Percentiles rank a stretch among this genome's conserved stretches.
Evolutionary conservation across 2,329 filamentous ascomycete species (phyloP).

Genomic region (Eurotiales sp.): DNA sequence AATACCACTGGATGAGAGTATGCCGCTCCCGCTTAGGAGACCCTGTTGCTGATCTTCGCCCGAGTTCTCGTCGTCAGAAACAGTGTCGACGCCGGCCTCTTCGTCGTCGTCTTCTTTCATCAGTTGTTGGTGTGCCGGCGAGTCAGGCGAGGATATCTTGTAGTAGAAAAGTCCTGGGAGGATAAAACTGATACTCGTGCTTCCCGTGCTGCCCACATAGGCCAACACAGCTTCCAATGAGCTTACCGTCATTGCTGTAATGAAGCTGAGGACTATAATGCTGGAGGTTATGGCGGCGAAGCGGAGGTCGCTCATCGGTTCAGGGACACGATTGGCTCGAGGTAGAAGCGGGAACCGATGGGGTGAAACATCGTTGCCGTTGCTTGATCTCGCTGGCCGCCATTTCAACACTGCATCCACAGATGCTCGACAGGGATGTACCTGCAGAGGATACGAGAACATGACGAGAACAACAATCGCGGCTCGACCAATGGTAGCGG

Average conservation of each 20-base stretch:
- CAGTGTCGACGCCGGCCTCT: slow-evolving; percentile 50
- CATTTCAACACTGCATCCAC: slow-evolving; percentile 92
- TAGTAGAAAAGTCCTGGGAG: slow-evolving; percentile 96
- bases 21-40: slow-evolving; percentile 36
- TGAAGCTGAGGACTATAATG: slow-evolving; percentile 80
- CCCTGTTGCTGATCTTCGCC: slow-evolving; percentile 30
- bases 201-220: slow-evolving; percentile 92
- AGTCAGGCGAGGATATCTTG: slow-evolving; percentile 91
- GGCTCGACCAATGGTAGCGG: slow-evolving; percentile 87
- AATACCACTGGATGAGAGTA: slow-evolving; percentile 55
- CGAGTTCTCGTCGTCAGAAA: slow-evolving; percentile 36
- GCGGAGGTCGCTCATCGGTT: slow-evolving; percentile 75
- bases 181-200: slow-evolving; percentile 95
- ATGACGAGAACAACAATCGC: slow-evolving; percentile 95
- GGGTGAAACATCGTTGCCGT: slow-evolving; percentile 41
- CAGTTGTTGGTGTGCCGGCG: slow-evolving; percentile 77
- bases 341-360: slow-evolving; percentile 42
- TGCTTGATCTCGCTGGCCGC: slow-evolving; percentile 56
- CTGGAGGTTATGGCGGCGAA: slow-evolving; percentile 86
- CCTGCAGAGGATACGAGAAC: slow-evolving; percentile 92
- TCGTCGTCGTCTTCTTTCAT: slow-evolving; percentile 84
- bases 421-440: slow-evolving; percentile 93
- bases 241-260: slow-evolving; percentile 84
- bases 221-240: slow-evolving; percentile 88
- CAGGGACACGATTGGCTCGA: slow-evolving; percentile 38